Percentiles rank a stretch among this genome's conserved stretches.
Conservation (phyloP, 305 asterid genomes). For the Fraxinus greggii region DNA sequence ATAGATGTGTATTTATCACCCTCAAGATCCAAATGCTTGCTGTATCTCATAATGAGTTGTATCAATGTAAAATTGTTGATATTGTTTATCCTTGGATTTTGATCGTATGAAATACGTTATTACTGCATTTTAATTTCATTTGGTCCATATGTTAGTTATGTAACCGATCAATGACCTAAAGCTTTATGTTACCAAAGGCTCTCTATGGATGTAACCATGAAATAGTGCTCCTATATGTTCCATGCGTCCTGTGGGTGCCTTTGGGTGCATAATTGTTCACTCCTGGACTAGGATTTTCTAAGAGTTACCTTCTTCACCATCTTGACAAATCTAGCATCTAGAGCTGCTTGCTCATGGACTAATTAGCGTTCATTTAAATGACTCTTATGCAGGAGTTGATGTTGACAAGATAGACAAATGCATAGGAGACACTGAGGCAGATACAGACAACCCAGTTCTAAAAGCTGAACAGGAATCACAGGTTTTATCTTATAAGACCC, state of each 20-base stretch:
- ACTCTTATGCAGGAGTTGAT: slow-evolving; percentile 59
- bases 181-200: background rate
- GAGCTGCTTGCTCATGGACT: background rate
- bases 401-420: slow-evolving; percentile 76
- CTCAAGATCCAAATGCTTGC: background rate
- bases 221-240: background rate
- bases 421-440: slow-evolving; percentile 85
- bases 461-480: slow-evolving; percentile 93
- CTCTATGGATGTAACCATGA: background rate
- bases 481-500: slow-evolving; percentile 37
- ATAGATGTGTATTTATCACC: background rate
- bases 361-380: background rate
- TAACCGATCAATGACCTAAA: background rate
- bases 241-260: too few relatives aligned
- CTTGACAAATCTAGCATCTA: background rate
- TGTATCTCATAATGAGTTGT: background rate
- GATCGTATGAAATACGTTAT: background rate
- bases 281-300: background rate
- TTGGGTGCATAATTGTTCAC: background rate
- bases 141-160: background rate
- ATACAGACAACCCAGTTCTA: slow-evolving; percentile 76
- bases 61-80: background rate
- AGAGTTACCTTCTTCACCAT: background rate
- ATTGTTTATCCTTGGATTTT: background rate
- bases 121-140: background rate